phyloP scores from a whole-genome alignment of 2,329 filamentous ascomycete species.

The Dactylellina parvicollis region DNA sequence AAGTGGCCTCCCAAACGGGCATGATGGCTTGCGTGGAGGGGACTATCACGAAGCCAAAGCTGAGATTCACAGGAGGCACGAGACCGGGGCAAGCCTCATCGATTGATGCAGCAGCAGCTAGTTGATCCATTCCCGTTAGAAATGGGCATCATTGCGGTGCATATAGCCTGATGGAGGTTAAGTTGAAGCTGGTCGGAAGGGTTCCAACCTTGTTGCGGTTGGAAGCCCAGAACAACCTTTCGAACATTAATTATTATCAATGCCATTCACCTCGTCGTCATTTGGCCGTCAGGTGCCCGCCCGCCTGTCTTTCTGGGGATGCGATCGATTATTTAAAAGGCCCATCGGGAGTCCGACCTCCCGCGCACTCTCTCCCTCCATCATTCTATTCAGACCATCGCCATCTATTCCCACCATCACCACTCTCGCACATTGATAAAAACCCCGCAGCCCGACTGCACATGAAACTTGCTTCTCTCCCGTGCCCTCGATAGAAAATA shows the following conservation, averaged over 20 bases:
- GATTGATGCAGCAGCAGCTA: background rate
- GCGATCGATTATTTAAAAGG: slow-evolving; percentile 22
- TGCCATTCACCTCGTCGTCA: slow-evolving; percentile 18
- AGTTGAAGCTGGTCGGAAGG: slow-evolving; percentile 14
- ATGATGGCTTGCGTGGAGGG: slow-evolving; percentile 9
- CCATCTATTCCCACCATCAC: background rate
- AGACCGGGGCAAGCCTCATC: background rate
- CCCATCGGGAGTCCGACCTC: slow-evolving; percentile 8
- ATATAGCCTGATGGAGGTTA: slow-evolving; percentile 34
- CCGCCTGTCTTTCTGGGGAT: background rate
- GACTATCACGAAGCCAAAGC: slow-evolving; percentile 1
- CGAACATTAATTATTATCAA: background rate
- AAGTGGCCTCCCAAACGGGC: slow-evolving; percentile 7
- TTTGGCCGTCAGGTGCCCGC: slow-evolving; percentile 40
- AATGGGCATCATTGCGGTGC: slow-evolving; percentile 6
- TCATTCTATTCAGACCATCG: background rate
- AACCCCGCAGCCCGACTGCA: slow-evolving; percentile 17
- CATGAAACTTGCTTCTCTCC: slow-evolving; percentile 12
- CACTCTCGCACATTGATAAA: background rate
- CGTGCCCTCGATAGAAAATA: slow-evolving; percentile 9
- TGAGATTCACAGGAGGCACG: slow-evolving; percentile 16
- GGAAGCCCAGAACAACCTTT: slow-evolving; percentile 17
- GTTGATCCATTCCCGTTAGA: slow-evolving; percentile 16
- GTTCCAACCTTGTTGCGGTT: background rate
- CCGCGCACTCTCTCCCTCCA: background rate